Base-by-base conservation (phyloP, 805 yeast genomes). In the Kazachstania taianensis region DNA sequence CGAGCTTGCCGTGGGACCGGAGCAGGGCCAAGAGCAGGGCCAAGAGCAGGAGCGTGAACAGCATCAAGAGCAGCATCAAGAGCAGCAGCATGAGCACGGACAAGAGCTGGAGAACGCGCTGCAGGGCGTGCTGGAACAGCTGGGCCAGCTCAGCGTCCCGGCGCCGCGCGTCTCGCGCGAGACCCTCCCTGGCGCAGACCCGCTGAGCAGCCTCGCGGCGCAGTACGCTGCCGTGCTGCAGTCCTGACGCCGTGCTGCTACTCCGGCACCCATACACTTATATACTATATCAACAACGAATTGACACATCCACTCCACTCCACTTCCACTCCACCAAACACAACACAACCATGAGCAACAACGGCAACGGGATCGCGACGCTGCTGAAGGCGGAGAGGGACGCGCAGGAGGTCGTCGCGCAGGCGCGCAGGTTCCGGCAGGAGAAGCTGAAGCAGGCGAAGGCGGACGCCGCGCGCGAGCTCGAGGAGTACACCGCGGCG, bases 331-430 rank as follows among this genome's bases (percentile, higher is more conserved):
- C n/a, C n/a, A n/a, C n/a, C n/a, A n/a, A n/a, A n/a, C n/a, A n/a
- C n/a, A n/a, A n/a, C n/a, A n/a, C n/a, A n/a, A n/a, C n/a, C n/a
- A n/a, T n/a, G n/a, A n/a, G n/a, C 12, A 8, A 30, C 10, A 30
- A 23, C 43, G 48, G 50, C 37, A 55, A 57, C 55, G 63, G 63
- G 50, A 52, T 58, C 42, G 61, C 61, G 27, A 53, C 61, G 25
- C 42, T 59, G 35, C 44, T 59, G 36, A 56, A 81, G 70, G 94
- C 97, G 43, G 98, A 92, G 67, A 85, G 82, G 65, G 89, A 84
- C 53, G 97, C 98, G n/a, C 96, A 94, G 50, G 87, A 79, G 50
- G 82, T 87, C 45, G 97, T 92, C 42, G 72, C 87, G 52, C 81
- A 81, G 57, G 96, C 98, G 17, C 83, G 97, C 70, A 72, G 78